These are phyloP conservation scores for Haplosporangium sp. DNA, from an alignment of 371 early-diverging fungal genomes.

Conservation along the genomic window DNA sequence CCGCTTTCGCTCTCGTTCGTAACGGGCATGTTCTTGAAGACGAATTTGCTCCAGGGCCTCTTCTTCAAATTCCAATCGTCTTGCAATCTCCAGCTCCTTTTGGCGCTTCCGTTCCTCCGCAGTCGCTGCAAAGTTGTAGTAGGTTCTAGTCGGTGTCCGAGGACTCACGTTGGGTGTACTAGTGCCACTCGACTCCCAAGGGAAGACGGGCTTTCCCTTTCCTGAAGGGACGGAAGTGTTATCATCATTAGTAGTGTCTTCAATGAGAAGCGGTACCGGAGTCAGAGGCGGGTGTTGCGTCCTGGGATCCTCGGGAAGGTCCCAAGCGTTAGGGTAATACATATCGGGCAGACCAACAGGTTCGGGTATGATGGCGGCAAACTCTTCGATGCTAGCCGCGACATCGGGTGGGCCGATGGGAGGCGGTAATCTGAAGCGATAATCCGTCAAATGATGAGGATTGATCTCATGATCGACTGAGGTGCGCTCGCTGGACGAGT, in stretches of 20 bases:
- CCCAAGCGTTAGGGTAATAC: constrained; percentile 55
- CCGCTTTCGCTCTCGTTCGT: constrained; percentile 36
- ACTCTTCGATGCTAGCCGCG: constrained; percentile 5
- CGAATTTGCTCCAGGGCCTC: constrained; percentile 34
- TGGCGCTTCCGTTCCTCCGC: constrained; percentile 38
- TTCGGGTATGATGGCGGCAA: constrained; percentile 42
- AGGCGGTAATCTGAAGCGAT: constrained; percentile 43
- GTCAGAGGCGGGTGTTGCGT: constrained; percentile 19
- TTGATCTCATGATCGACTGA: constrained; percentile 21
- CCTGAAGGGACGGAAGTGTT: constrained; percentile 41
- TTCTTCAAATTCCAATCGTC: constrained; percentile 30
- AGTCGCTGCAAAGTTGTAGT: constrained; percentile 40
- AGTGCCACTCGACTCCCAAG: constrained; percentile 41
- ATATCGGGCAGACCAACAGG: constrained; percentile 50
- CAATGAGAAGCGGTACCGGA: constrained; percentile 22
- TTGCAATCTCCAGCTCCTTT: constrained; percentile 22
- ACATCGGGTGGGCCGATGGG: constrained; percentile 16
- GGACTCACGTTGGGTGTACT: constrained; percentile 9
- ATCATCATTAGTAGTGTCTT: constrained; percentile 25
- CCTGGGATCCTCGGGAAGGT: constrained; percentile 46
- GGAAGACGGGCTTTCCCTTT: constrained; percentile 40
- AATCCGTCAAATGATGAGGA: constrained; percentile 53
- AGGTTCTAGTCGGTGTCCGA: constrained; percentile 34
- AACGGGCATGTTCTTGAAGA: constrained; percentile 30
- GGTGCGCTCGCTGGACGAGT: background rate